Percentiles rank a stretch among this genome's conserved stretches.
Evolutionary conservation across 805 yeast genomes (phyloP).

Genomic region (Myxozyma kluyveri): DNA sequence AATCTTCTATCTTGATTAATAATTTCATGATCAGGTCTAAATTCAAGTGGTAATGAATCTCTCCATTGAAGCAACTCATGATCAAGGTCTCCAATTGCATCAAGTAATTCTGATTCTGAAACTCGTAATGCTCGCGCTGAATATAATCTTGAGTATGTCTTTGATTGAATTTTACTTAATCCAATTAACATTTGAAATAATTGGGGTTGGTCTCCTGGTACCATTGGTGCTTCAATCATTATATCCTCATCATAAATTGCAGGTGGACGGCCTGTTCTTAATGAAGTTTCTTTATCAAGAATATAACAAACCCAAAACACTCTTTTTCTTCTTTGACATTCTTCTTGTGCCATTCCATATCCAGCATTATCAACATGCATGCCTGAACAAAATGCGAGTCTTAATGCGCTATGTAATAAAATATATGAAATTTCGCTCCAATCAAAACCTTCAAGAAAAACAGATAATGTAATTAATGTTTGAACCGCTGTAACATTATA

Average conservation of each 20-base stretch:
- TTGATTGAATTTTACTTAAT: conserved; percentile 21
- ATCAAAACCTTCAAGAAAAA: conserved; percentile 23
- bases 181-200: conserved; percentile 8
- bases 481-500: conserved; percentile 25
- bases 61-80: conserved; percentile 30
- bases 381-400: conserved; percentile 31
- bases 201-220: neutral
- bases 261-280: conserved; percentile 30
- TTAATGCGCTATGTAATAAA: conserved; percentile 20
- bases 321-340: conserved; percentile 18
- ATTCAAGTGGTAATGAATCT: conserved; percentile 27
- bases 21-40: conserved; percentile 31
- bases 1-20: conserved; percentile 13
- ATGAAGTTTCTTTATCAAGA: conserved; percentile 24
- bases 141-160: conserved; percentile 23
- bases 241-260: conserved; percentile 24
- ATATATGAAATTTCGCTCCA: conserved; percentile 18
- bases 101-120: conserved; percentile 24
- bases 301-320: conserved; percentile 31
- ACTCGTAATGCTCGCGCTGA: conserved; percentile 18
- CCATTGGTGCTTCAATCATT: conserved; percentile 3
- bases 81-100: conserved; percentile 30
- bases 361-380: conserved; percentile 21
- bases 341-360: conserved; percentile 17
- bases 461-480: conserved; percentile 13